phyloP scores from a whole-genome alignment of 2,329 filamentous ascomycete species.

The Rutstroemia sp. region DNA sequence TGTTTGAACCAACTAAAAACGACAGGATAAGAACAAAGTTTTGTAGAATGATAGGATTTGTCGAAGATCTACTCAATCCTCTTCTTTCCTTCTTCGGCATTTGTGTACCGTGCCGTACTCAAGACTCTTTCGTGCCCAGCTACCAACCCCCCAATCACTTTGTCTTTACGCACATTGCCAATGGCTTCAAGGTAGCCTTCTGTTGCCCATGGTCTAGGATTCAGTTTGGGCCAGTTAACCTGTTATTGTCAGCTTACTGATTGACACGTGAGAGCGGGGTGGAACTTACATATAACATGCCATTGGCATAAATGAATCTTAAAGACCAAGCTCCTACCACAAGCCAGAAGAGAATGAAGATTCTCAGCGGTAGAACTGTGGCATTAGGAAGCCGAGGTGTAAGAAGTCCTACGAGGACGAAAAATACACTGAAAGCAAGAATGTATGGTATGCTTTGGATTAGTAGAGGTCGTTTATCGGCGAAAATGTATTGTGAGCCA shows the following conservation, averaged over 20 bases:
- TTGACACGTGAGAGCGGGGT: neutral
- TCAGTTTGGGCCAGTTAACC: slow-evolving; percentile 98
- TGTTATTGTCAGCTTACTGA: slow-evolving; percentile 31
- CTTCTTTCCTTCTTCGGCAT: slow-evolving; percentile 96
- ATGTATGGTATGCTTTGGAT: slow-evolving; percentile 94
- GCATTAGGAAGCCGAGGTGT: slow-evolving; percentile 66
- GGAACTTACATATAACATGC: slow-evolving; percentile 83
- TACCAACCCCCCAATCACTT: slow-evolving; percentile 70
- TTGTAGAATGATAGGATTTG: neutral
- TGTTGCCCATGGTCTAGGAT: slow-evolving; percentile 75
- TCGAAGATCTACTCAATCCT: slow-evolving; percentile 59
- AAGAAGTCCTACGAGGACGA: slow-evolving; percentile 68
- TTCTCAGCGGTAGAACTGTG: slow-evolving; percentile 69
- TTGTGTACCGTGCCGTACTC: slow-evolving; percentile 74
- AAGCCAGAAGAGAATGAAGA: slow-evolving; percentile 77
- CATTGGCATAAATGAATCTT: slow-evolving; percentile 74
- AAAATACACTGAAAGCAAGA: slow-evolving; percentile 67
- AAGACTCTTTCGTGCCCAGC: slow-evolving; percentile 71
- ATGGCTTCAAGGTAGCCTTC: slow-evolving; percentile 89
- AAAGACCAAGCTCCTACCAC: slow-evolving; percentile 62
- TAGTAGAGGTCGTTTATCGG: slow-evolving; percentile 75
- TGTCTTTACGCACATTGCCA: slow-evolving; percentile 72
- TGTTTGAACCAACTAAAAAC: neutral
- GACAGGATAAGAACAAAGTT: neutral
- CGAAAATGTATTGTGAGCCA: slow-evolving; percentile 61